Conservation (phyloP, 768 basidiomycete genomes). For the Boletus barrowsii region DNA sequence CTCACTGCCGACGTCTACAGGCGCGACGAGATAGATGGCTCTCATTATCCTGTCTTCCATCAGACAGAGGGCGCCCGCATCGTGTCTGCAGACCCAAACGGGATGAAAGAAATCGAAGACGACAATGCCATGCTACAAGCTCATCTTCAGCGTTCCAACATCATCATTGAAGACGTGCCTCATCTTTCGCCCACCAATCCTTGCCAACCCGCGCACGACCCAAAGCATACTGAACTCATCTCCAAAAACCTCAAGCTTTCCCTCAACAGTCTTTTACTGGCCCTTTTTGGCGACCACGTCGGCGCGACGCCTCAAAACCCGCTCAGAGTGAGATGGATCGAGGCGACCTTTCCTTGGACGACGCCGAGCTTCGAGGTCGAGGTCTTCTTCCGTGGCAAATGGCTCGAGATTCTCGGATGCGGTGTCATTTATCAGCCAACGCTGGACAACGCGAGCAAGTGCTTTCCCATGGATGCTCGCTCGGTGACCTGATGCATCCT, state of each 20-base stretch:
- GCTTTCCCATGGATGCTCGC: background rate
- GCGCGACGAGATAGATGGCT: constrained; percentile 95
- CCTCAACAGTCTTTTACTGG: constrained; percentile 80
- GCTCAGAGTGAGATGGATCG: constrained; percentile 91
- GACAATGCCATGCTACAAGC: constrained; percentile 65
- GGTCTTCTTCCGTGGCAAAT: constrained; percentile 92
- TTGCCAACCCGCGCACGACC: constrained; percentile 74
- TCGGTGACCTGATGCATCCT: constrained; percentile 8
- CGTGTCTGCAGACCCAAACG: constrained; percentile 56
- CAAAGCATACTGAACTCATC: constrained; percentile 66
- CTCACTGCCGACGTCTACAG: constrained; percentile 96
- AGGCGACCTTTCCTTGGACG: constrained; percentile 97
- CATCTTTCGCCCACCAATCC: constrained; percentile 75
- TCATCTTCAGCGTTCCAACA: constrained; percentile 66
- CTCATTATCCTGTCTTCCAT: constrained; percentile 97
- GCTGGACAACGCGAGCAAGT: constrained; percentile 80
- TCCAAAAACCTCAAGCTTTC: constrained; percentile 86
- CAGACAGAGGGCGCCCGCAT: constrained; percentile 95
- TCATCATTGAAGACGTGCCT: constrained; percentile 85
- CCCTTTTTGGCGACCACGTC: constrained; percentile 67
- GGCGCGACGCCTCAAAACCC: constrained; percentile 60
- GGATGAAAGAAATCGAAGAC: constrained; percentile 61
- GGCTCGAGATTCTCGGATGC: constrained; percentile 94
- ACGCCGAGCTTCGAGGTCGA: constrained; percentile 98
- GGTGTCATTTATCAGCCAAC: constrained; percentile 91